Evolutionary conservation across 139 green algal genomes (phyloP), one percentile per base, ranked within the genome.

Genomic region (Chlamydomonas sphaeroides): DNA sequence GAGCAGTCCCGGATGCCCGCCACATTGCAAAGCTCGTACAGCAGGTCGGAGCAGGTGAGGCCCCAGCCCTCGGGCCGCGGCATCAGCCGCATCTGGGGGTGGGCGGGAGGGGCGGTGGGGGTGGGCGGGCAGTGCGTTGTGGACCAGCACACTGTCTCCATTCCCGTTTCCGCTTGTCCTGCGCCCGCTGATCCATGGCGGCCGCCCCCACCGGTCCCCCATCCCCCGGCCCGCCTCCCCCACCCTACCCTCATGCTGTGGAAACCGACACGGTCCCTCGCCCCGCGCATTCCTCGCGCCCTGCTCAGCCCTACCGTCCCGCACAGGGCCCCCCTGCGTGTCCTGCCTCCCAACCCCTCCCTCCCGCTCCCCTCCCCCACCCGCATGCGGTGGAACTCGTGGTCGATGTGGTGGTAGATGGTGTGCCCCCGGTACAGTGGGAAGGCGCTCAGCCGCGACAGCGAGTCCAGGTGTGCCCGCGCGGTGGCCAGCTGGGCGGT

Each of bases 391-490:
- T 89, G 78, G 80, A 83, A 86, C 18, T 57, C 65, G 30, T 89
- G 68, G 26, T 91, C 86, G 8, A 93, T 80, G 30, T 74, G 77
- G 84, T 93, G 86, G 84, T 87, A 91, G 62, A 91, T 76, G 39
- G 90, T 93, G 84, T 91, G 90, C 0, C 65, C 80, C 26, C 90
- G 83, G 80, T 93, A 91, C 35, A 90, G 80, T 26, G 90, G 90
- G 23, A 91, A 67, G 18, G 72, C 57, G 7, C 79, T 65, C n/a
- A 93, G 77, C 38, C 86, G 84, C 23, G 48, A 36, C 74, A 86
- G 88, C 1, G 75, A 57, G 30, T 88, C 76, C 48, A 91, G 68
- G 72, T 90, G 75, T 0, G 87, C 87, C 7, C 72, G 79, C 1
- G 83, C 83, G 33, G 86, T 74, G 5, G 87, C 72, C 45, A 87